These are phyloP conservation scores for Salix dunnii DNA, from an alignment of 345 rosid species.

Conservation along the genomic window DNA sequence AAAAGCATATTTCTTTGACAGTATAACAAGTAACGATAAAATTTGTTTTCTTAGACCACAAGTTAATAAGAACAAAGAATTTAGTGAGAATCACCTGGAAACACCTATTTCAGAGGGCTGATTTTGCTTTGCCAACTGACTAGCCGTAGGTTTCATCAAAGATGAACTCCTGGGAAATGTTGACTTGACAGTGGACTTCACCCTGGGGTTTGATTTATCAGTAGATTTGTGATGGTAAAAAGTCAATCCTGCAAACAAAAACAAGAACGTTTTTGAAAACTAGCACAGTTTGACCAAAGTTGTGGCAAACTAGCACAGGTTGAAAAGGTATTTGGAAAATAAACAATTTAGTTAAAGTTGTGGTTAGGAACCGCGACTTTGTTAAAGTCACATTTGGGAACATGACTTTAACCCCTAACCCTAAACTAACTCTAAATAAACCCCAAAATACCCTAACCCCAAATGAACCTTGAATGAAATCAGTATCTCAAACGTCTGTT, in stretches of 20 bases:
- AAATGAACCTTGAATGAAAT: too few relatives aligned
- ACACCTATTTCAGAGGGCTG: constrained; percentile 27
- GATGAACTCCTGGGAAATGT: constrained; percentile 67
- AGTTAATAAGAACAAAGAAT: background rate
- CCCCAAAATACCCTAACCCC: too few relatives aligned
- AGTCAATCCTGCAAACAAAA: constrained; percentile 41
- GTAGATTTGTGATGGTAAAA: constrained; percentile 27
- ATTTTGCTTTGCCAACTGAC: constrained; percentile 79
- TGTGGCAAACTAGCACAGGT: too few relatives aligned
- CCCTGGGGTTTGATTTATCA: constrained; percentile 37
- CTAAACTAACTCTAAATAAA: too few relatives aligned
- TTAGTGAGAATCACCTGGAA: constrained; percentile 48
- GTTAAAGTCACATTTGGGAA: too few relatives aligned
- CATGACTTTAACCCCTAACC: too few relatives aligned
- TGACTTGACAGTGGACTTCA: constrained; percentile 39
- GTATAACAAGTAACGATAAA: background rate
- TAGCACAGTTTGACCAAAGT: too few relatives aligned
- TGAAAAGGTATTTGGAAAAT: too few relatives aligned
- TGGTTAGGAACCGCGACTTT: too few relatives aligned
- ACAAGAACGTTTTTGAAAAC: background rate
- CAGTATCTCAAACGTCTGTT: too few relatives aligned
- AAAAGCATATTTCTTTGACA: background rate
- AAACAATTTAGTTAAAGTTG: too few relatives aligned
- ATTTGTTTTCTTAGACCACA: background rate
- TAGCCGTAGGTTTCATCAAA: constrained; percentile 91